Conservation (phyloP, 768 basidiomycete genomes). For the Lactifluus hygrophoroides region DNA sequence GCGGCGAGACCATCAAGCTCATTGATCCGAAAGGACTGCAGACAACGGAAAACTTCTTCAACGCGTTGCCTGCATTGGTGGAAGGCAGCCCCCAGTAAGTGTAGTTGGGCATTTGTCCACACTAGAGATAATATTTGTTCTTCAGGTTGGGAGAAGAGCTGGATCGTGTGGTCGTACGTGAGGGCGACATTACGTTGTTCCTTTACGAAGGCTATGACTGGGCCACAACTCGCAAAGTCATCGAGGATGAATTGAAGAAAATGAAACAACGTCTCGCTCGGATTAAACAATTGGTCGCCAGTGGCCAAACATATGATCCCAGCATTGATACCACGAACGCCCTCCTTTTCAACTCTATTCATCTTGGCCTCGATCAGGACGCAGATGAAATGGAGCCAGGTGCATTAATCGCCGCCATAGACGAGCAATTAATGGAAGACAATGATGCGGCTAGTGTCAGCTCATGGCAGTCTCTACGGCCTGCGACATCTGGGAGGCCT, state of each 20-base stretch:
- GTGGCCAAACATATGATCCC: constrained; percentile 78
- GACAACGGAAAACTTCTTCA: constrained; percentile 66
- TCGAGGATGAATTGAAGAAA: constrained; percentile 81
- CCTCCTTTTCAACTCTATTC: constrained; percentile 87
- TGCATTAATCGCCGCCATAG: constrained; percentile 82
- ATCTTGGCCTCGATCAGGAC: constrained; percentile 82
- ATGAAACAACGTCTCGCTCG: constrained; percentile 81
- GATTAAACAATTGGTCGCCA: constrained; percentile 87
- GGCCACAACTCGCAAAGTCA: constrained; percentile 71
- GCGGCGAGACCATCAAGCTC: constrained; percentile 82
- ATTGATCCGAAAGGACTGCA: constrained; percentile 56
- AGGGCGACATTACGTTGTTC: constrained; percentile 57
- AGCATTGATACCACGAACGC: constrained; percentile 62
- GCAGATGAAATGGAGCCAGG: constrained; percentile 65
- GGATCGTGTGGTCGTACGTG: constrained; percentile 45
- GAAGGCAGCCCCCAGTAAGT: constrained; percentile 43
- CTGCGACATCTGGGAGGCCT: constrained; percentile 31
- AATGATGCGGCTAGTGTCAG: constrained; percentile 67
- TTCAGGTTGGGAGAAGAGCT: constrained; percentile 13
- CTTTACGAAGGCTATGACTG: constrained; percentile 97
- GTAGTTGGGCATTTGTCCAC: not conserved
- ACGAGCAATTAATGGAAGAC: constrained; percentile 78
- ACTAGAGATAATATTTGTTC: not conserved
- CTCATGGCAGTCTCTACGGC: constrained; percentile 84
- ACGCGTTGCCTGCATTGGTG: constrained; percentile 46